Evolutionary conservation across 2,329 filamentous ascomycete species (phyloP), one percentile per base, ranked within the genome.

Genomic region (Madurella mycetomatis): DNA sequence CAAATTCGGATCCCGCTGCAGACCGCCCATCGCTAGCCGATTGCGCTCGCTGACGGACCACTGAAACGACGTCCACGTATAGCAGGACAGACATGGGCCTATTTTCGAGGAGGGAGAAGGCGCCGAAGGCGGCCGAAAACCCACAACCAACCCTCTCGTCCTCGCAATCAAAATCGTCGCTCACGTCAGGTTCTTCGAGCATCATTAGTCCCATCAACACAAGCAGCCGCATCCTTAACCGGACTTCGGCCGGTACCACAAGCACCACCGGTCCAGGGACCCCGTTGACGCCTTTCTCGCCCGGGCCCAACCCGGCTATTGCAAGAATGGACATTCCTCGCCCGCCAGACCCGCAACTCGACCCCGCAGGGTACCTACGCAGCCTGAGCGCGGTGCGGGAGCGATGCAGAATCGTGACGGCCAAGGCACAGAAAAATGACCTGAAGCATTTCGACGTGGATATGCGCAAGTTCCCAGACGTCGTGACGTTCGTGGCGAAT

Each of bases 351-450:
- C 92, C 92, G 65, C 81, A 86, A 58, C 78, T 92, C 63, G 90
- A 97, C 69, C 92, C 92, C 17, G 90, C 88, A 19, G 92, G 86
- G 57, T 97, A 97, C 72, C 81, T 99, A 65, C 85, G 89, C 68
- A 96, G 91, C 73, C 83, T 97, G 66, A 85, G 90, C 65, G 85
- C 94, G 30, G 90, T 99, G 25, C 82, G 94, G 59, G 90, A 96
- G 65, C 77, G 91, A 59, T 87, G 83, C 67, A 82, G 76, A 64
- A 74, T 92, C 61, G 78, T 96, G 49, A 79, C 89, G 57, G 82
- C 88, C 59, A 92, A 88, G 75, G 90, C 91, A 9, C 78, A 88
- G 65, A 79, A 78, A 61, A 90, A 95, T 66, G 79, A 88, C 63
- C 79, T 96, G 58, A 83, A 82, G 63, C 92, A 96, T 69, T 96